Percentiles rank a stretch among this genome's conserved stretches.
Evolutionary conservation across 1,284 basidiomycete species (phyloP).

Genomic region (Cryptococcus hybrid): DNA sequence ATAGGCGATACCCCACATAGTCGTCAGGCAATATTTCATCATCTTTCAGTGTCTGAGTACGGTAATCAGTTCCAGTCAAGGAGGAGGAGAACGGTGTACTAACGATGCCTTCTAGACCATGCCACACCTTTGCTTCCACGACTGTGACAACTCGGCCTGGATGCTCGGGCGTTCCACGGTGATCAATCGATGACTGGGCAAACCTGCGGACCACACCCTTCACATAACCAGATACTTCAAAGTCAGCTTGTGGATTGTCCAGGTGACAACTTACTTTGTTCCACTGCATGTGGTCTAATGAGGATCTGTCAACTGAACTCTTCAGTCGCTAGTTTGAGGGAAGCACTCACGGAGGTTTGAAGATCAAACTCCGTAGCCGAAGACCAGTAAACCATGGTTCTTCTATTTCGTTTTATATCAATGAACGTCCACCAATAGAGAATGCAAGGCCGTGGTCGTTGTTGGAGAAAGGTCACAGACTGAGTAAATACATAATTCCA

Average conservation of each 20-base stretch:
- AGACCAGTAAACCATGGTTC: conserved; percentile 37
- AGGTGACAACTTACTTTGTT: conserved; percentile 22
- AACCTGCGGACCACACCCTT: conserved; percentile 45
- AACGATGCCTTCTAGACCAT: conserved; percentile 27
- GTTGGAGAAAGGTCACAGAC: too few species aligned
- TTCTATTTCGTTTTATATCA: background rate
- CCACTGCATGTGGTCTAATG: conserved; percentile 33
- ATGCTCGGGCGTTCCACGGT: conserved; percentile 41
- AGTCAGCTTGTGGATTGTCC: background rate
- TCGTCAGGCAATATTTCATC: conserved; percentile 24
- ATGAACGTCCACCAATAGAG: too few species aligned
- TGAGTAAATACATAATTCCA: too few species aligned
- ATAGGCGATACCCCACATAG: conserved; percentile 43
- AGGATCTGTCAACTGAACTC: too few species aligned
- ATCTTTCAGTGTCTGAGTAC: conserved; percentile 1
- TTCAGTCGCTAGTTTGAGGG: background rate
- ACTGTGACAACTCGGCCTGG: conserved; percentile 48
- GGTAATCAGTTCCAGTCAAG: background rate
- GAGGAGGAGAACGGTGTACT: conserved; percentile 2
- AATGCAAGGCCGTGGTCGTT: too few species aligned
- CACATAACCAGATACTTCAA: conserved; percentile 36
- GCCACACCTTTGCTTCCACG: conserved; percentile 42
- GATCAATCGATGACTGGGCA: conserved; percentile 48
- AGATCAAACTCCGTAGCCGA: conserved; percentile 45
- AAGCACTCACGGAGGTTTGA: conserved; percentile 43